phyloP scores from a whole-genome alignment of 306 rosid genomes.

The Trifolium repens region DNA sequence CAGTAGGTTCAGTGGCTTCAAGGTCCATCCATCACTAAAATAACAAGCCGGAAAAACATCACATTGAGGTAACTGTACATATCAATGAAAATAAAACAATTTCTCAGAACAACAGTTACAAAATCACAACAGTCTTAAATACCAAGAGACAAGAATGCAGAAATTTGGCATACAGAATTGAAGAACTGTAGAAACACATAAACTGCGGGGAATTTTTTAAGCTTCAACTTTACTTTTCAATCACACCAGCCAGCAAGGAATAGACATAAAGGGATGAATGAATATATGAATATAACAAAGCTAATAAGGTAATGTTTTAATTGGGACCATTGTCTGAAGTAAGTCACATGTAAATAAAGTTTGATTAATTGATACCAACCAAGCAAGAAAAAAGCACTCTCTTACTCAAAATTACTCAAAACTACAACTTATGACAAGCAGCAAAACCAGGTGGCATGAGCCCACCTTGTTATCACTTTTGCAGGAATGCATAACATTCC shows the following conservation, averaged over 20 bases:
- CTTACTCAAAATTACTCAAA: constrained; percentile 37
- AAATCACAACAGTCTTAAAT: constrained; percentile 4
- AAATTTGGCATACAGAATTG: constrained; percentile 23
- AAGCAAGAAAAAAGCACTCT: constrained; percentile 48
- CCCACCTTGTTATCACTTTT: constrained; percentile 56
- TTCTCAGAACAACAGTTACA: constrained; percentile 11
- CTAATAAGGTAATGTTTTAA: constrained; percentile 42
- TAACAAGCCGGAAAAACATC: constrained; percentile 6
- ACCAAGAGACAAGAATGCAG: constrained; percentile 18
- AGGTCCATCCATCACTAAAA: constrained; percentile 19
- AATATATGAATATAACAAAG: constrained; percentile 39
- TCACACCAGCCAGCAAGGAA: constrained; percentile 42
- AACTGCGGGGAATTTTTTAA: neutral
- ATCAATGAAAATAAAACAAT: neutral
- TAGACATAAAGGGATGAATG: constrained; percentile 15
- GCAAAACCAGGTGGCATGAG: constrained; percentile 64
- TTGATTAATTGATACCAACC: constrained; percentile 49
- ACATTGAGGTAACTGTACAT: neutral
- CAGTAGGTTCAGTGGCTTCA: constrained; percentile 10
- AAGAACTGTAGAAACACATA: neutral
- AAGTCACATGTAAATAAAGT: constrained; percentile 64
- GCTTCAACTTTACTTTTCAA: constrained; percentile 33
- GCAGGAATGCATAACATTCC: constrained; percentile 57
- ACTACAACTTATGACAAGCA: constrained; percentile 52
- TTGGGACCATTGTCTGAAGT: constrained; percentile 56